Base-by-base conservation (phyloP, 176 grass and related monocot species). In the Avena insularis region DNA sequence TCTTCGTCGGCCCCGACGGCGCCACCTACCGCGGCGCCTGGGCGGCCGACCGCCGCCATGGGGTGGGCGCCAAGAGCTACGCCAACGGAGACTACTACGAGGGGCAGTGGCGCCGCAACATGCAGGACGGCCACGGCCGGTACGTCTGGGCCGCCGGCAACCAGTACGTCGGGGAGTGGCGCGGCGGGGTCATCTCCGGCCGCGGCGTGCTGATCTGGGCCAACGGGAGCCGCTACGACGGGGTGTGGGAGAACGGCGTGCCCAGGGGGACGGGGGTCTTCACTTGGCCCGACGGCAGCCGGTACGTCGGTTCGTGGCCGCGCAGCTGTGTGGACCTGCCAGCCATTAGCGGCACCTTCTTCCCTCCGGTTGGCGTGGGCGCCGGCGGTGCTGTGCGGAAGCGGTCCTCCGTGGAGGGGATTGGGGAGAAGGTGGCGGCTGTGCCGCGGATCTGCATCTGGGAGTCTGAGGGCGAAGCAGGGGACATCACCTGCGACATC, bases 401-500 rank as follows among this genome's bases (percentile, higher is more conserved):
- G 85, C 83, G 97, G 27, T 95, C 92, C 38, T 98, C 94, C 11
- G 97, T 94, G 10, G 94, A 98, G 48, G 92, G 61, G 36, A 71
- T 72, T 64, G 94, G 87, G 51, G 87, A 77, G 72, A 90, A 50
- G 83, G 87, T 46, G 15, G 64, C 15, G 23, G 78, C 74, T 15
- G 85, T 93, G n/a, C 94, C 97, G 21, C 91, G 91, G 89, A 98
- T 98, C 88, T 98, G 97, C 89, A 98, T 98, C 84, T 98, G 97
- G 97, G 97, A 98, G 40, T 96, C 93, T 4, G 97, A 98, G 12
- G 94, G 97, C 47, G 97, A 98, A 43, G 97, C 92, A 0, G 97
- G 97, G 43, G 97, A 98, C 84, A 98, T 98, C 64, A 98, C 97
- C 63, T 98, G 97, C 80, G 92, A 98, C 77, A 98, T 98, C 81